Conservation (phyloP, 306 rosid species). For the Calophaca sinica region DNA sequence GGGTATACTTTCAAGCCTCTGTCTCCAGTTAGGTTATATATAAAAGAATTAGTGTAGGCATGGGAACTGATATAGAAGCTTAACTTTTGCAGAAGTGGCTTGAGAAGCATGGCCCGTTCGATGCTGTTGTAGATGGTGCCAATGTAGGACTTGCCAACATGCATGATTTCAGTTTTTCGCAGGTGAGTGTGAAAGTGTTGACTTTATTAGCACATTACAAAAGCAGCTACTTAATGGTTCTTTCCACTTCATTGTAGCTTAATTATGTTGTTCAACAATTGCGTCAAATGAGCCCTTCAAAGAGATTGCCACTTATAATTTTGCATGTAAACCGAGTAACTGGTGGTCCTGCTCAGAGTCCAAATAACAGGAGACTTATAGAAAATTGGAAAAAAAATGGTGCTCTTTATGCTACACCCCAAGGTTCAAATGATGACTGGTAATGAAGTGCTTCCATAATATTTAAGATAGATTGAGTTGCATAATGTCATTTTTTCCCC, state of each 20-base stretch:
- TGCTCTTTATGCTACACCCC: slow-evolving; percentile 84
- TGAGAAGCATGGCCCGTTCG: slow-evolving; percentile 77
- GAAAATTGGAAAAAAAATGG: slow-evolving; percentile 74
- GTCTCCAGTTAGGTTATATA: slow-evolving; percentile 44
- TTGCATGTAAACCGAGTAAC: slow-evolving; percentile 77
- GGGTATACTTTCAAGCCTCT: slow-evolving; percentile 26
- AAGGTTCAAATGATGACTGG: slow-evolving; percentile 95
- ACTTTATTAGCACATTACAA: slow-evolving; percentile 34
- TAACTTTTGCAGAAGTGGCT: slow-evolving; percentile 87
- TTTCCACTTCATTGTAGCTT: slow-evolving; percentile 69
- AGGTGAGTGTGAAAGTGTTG: slow-evolving; percentile 55
- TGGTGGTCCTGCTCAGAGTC: slow-evolving; percentile 75
- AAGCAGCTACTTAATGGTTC: slow-evolving; percentile 43
- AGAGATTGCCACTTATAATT: slow-evolving; percentile 84
- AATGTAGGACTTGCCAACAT: slow-evolving; percentile 67
- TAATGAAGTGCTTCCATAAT: slow-evolving; percentile 43
- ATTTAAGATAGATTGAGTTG: slow-evolving; percentile 41
- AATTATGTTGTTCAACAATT: slow-evolving; percentile 62
- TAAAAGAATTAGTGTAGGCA: slow-evolving; percentile 42
- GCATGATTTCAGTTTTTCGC: slow-evolving; percentile 64
- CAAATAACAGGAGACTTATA: slow-evolving; percentile 69
- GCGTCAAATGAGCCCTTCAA: slow-evolving; percentile 73
- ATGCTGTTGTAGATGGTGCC: slow-evolving; percentile 95
- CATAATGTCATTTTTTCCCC: slow-evolving; percentile 7
- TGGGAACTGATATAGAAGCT: slow-evolving; percentile 58